Percentiles rank a stretch among this genome's conserved stretches.
These are phyloP conservation scores for Tuber microsphaerosporum DNA, from an alignment of 495 filamentous ascomycete species.

Conservation along the genomic window DNA sequence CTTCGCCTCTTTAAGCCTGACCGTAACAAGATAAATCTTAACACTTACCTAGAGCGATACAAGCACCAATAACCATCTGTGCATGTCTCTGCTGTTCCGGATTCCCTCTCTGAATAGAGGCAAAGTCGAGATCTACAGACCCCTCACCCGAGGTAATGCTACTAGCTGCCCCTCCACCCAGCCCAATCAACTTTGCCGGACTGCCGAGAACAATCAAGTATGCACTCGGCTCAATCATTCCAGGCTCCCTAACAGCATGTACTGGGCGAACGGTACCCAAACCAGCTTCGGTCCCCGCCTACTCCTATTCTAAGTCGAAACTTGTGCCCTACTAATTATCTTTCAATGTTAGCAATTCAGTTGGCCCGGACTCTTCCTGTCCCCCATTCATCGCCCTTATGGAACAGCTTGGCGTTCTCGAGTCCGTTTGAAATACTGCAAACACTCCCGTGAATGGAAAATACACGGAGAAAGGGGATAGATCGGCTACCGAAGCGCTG, in stretches of 20 bases:
- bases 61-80: constrained; percentile 94
- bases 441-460: too few relatives aligned
- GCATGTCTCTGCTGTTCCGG: constrained; percentile 91
- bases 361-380: constrained; percentile 77
- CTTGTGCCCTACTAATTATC: too few relatives aligned
- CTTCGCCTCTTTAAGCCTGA: too few relatives aligned
- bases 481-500: too few relatives aligned
- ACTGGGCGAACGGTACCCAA: constrained; percentile 91
- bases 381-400: too few relatives aligned
- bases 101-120: constrained; percentile 89
- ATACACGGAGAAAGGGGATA: too few relatives aligned
- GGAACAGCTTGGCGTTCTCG: too few relatives aligned
- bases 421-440: too few relatives aligned
- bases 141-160: constrained; percentile 83
- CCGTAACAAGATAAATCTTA: too few relatives aligned
- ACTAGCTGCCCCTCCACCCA: constrained; percentile 90
- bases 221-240: constrained; percentile 70
- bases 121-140: constrained; percentile 85
- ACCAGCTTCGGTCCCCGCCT: constrained; percentile 78
- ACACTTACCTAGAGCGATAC: constrained; percentile 73
- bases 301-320: too few relatives aligned
- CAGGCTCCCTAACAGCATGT: constrained; percentile 74
- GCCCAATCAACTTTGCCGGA: constrained; percentile 92
- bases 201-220: constrained; percentile 88
- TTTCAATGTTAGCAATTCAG: too few relatives aligned